These are phyloP conservation scores for Anisodus acutangulus DNA, from an alignment of 257 asterid genomes.

Conservation along the genomic window DNA sequence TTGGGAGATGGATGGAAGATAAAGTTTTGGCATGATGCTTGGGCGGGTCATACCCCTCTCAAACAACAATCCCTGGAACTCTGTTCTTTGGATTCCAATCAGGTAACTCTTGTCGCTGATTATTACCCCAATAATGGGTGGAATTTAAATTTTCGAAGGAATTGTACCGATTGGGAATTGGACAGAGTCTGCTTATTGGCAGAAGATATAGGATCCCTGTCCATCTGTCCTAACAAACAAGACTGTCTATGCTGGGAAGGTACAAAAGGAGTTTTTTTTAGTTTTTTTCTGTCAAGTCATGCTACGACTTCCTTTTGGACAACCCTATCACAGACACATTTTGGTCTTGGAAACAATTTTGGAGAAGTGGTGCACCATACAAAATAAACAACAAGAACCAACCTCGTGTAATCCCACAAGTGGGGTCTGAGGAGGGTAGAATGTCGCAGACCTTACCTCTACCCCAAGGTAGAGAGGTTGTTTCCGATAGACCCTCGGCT, in stretches of 20 bases:
- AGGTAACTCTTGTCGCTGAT: neutral
- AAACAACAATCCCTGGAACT: neutral
- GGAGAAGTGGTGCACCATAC: neutral
- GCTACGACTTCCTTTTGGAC: neutral
- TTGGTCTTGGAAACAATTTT: neutral
- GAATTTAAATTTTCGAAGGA: neutral
- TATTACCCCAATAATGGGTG: neutral
- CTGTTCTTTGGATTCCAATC: neutral
- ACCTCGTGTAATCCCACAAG: too few relatives aligned
- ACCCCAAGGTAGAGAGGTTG: too few relatives aligned
- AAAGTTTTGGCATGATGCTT: neutral
- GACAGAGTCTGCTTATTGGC: neutral
- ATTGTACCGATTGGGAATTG: neutral
- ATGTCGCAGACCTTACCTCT: too few relatives aligned
- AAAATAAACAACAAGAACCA: neutral
- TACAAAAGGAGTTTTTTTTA: neutral
- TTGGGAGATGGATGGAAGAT: constrained; percentile 4
- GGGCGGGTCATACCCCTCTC: neutral
- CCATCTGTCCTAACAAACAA: neutral
- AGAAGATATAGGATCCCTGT: neutral
- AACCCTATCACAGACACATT: neutral
- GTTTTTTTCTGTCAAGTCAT: neutral
- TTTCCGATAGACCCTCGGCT: too few relatives aligned
- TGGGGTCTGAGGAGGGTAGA: too few relatives aligned
- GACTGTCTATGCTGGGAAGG: constrained; percentile 20